phyloP scores from a whole-genome alignment of 139 green algal species.

The Pycnococcus provasolii region DNA sequence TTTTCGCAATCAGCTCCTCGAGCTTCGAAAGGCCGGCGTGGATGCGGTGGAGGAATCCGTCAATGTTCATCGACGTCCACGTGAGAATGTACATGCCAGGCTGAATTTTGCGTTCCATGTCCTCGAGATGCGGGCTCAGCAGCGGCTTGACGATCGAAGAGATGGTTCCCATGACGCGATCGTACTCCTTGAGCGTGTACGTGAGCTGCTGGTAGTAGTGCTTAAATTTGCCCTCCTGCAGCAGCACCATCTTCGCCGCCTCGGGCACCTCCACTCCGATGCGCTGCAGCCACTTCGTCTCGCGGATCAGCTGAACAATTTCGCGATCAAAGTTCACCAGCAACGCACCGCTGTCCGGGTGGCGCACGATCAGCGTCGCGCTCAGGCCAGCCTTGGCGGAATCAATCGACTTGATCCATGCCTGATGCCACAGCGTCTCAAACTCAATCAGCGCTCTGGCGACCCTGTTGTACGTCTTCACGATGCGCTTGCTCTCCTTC shows the following conservation, averaged over 20 bases:
- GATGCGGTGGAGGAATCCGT: constrained; percentile 77
- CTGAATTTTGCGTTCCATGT: constrained; percentile 73
- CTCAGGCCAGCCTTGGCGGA: constrained; percentile 58
- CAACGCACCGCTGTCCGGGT: constrained; percentile 56
- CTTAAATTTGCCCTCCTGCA: constrained; percentile 74
- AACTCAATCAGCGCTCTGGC: constrained; percentile 81
- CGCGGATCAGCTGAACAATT: constrained; percentile 73
- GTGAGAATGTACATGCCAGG: constrained; percentile 67
- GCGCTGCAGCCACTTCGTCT: constrained; percentile 77
- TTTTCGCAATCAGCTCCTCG: constrained; percentile 74
- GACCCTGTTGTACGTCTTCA: constrained; percentile 80
- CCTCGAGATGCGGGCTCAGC: constrained; percentile 68
- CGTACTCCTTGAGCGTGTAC: constrained; percentile 61
- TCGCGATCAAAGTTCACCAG: constrained; percentile 84
- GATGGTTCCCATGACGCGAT: constrained; percentile 46
- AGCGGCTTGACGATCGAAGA: constrained; percentile 55
- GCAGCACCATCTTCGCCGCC: constrained; percentile 59
- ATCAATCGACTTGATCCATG: constrained; percentile 47
- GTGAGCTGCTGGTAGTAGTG: constrained; percentile 72
- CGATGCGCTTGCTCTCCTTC: constrained; percentile 76
- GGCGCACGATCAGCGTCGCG: constrained; percentile 65
- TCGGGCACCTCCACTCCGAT: constrained; percentile 72
- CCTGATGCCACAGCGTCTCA: constrained; percentile 73
- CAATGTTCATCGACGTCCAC: constrained; percentile 85
- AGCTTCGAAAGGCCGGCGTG: constrained; percentile 56